phyloP scores from a whole-genome alignment of 305 asterid genomes.

The Nicotiana rustica region DNA sequence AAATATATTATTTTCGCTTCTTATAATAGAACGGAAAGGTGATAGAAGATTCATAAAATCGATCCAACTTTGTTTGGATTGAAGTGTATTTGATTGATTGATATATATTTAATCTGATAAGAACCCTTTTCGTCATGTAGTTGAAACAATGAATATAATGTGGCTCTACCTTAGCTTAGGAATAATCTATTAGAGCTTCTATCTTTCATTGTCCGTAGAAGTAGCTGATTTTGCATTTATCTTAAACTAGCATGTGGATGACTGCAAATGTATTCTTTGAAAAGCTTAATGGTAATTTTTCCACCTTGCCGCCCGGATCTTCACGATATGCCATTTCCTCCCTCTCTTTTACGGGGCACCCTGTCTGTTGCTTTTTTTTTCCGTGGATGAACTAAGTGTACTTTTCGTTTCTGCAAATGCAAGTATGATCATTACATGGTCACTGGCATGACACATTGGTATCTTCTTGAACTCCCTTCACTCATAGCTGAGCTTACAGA shows the following conservation, averaged over 20 bases:
- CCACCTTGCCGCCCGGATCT: neutral
- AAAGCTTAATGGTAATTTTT: constrained; percentile 8
- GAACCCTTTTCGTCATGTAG: neutral
- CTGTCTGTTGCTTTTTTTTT: neutral
- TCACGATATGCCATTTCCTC: neutral
- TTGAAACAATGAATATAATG: neutral
- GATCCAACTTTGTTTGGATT: neutral
- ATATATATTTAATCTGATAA: neutral
- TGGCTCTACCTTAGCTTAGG: neutral
- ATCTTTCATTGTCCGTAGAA: neutral
- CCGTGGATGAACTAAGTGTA: neutral
- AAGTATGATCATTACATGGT: constrained; percentile 19
- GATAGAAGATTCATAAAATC: neutral
- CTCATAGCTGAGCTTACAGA: neutral
- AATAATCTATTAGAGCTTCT: neutral
- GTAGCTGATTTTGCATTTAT: neutral
- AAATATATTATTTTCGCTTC: constrained; percentile 23
- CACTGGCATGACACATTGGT: neutral
- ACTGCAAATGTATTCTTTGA: neutral
- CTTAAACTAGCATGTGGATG: constrained; percentile 15
- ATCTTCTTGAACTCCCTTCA: neutral
- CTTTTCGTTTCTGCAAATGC: constrained; percentile 7
- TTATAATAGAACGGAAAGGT: neutral
- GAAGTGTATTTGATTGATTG: constrained; percentile 26
- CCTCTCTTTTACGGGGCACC: neutral